phyloP scores from a whole-genome alignment of 352 stramenopile species.

The Pythium brachiatum region DNA sequence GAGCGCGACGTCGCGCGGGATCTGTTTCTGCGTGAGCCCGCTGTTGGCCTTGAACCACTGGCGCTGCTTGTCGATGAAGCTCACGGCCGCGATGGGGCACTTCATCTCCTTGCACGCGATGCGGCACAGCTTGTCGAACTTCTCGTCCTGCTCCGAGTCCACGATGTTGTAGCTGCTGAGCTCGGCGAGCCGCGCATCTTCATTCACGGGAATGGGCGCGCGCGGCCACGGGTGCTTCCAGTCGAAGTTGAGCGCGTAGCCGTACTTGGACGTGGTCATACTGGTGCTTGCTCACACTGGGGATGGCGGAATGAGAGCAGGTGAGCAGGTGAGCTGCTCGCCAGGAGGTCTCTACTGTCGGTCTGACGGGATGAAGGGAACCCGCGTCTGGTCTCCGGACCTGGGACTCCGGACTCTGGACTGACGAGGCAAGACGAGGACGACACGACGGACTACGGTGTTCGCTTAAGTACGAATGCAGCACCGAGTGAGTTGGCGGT shows the following conservation, averaged over 20 bases:
- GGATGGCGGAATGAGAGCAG: slow-evolving; percentile 10
- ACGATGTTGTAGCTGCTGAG: slow-evolving; percentile 72
- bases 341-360: not conserved
- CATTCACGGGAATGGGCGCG: slow-evolving; percentile 63
- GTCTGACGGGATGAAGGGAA: not conserved
- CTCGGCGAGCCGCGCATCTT: slow-evolving; percentile 65
- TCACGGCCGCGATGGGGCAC: slow-evolving; percentile 82
- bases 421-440: too few relatives aligned
- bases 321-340: not conserved
- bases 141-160: slow-evolving; percentile 79
- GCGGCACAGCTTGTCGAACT: slow-evolving; percentile 86
- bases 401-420: not conserved
- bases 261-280: slow-evolving; percentile 47
- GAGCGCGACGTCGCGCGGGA: slow-evolving; percentile 77
- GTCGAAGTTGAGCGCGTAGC: slow-evolving; percentile 81
- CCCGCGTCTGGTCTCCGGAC: not conserved
- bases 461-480: not conserved
- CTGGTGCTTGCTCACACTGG: not conserved
- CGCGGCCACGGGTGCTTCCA: slow-evolving; percentile 85
- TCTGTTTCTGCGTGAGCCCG: slow-evolving; percentile 80
- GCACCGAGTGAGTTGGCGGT: not conserved
- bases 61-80: slow-evolving; percentile 84
- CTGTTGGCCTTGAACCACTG: slow-evolving; percentile 89
- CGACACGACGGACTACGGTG: not conserved
- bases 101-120: slow-evolving; percentile 90